Conservation (phyloP, 257 asterid species). For the Echium plantagineum region DNA sequence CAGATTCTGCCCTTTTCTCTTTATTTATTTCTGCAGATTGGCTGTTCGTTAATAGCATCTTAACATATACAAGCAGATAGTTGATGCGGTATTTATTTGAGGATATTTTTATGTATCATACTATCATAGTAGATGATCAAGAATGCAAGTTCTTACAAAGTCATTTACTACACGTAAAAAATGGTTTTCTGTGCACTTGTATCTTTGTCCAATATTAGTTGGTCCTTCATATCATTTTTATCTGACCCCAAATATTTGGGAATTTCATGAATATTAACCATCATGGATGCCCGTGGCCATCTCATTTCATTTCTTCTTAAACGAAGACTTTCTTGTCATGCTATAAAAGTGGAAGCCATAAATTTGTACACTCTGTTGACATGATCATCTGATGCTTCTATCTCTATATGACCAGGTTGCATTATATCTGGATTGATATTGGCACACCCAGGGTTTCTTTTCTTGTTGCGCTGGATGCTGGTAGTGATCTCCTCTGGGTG, state of each 20-base stretch:
- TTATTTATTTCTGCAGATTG: background rate
- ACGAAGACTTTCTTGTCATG: background rate
- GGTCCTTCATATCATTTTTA: background rate
- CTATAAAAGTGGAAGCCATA: background rate
- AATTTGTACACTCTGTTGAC: too few relatives aligned
- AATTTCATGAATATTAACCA: background rate
- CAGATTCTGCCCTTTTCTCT: background rate
- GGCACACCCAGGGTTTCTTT: slow-evolving; percentile 74
- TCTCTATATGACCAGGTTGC: slow-evolving; percentile 44
- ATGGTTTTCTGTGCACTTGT: background rate
- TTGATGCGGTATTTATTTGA: too few relatives aligned
- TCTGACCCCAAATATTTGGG: background rate
- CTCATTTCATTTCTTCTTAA: background rate
- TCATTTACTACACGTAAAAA: too few relatives aligned
- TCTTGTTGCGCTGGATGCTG: slow-evolving; percentile 81
- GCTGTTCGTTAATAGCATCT: background rate
- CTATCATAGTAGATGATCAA: too few relatives aligned
- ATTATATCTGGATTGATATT: slow-evolving; percentile 78
- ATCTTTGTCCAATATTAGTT: too few relatives aligned
- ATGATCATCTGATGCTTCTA: slow-evolving; percentile 10
- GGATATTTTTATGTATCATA: too few relatives aligned
- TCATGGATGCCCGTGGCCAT: background rate
- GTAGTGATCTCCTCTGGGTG: slow-evolving; percentile 88
- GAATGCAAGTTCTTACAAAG: too few relatives aligned
- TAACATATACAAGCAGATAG: background rate